A percentile compares a stretch with the other conserved stretches of the same genome.
phyloP scores from a whole-genome alignment of 495 filamentous ascomycete genomes.

The Penicillium desertorum region DNA sequence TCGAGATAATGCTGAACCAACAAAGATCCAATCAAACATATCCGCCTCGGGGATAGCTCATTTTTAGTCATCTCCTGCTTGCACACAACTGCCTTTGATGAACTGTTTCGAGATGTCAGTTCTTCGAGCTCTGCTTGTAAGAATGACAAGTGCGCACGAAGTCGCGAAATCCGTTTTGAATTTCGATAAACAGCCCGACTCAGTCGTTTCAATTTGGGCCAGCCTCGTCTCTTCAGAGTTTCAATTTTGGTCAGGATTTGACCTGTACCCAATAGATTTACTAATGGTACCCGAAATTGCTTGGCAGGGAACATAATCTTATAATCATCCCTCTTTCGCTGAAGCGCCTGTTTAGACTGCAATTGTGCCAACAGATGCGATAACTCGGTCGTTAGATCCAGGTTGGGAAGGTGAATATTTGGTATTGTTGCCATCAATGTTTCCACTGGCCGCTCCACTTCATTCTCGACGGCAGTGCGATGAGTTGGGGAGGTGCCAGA shows the following conservation, averaged over 20 bases:
- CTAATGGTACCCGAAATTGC: not conserved
- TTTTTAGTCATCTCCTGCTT: not conserved
- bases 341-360: not conserved
- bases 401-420: not conserved
- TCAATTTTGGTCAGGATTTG: not conserved
- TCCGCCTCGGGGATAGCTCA: not conserved
- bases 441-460: too few species aligned
- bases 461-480: too few species aligned
- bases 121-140: conserved; percentile 5
- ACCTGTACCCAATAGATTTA: not conserved
- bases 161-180: conserved; percentile 1
- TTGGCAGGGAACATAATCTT: not conserved
- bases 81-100: not conserved
- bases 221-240: not conserved
- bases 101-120: not conserved
- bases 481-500: too few species aligned
- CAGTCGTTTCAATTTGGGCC: conserved; percentile 1
- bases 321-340: not conserved
- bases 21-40: not conserved
- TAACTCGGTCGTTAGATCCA: not conserved
- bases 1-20: not conserved
- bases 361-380: conserved; percentile 1
- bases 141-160: conserved; percentile 1
- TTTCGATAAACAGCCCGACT: not conserved
- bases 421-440: too few species aligned